These are phyloP conservation scores for Colletotrichum costaricense DNA, from an alignment of 2,329 filamentous ascomycete genomes.

Conservation along the genomic window DNA sequence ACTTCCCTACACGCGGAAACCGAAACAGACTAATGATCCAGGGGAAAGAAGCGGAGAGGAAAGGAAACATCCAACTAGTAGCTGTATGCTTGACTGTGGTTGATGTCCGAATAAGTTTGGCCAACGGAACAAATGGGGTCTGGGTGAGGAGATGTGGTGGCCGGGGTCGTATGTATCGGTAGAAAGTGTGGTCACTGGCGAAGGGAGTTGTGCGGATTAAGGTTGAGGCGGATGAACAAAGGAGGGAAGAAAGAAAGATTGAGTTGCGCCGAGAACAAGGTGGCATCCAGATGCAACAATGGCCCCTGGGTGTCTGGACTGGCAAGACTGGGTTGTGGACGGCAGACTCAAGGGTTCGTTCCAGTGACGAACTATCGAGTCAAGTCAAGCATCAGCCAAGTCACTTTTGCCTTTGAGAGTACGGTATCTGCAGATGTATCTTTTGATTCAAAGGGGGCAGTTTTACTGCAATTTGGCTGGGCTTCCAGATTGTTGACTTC, in stretches of 20 bases:
- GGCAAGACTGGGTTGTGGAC: not conserved
- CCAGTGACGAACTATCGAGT: not conserved
- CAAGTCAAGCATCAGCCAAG: not conserved
- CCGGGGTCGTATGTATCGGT: not conserved
- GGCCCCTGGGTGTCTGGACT: not conserved
- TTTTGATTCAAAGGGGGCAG: not conserved
- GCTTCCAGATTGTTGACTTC: too few relatives aligned
- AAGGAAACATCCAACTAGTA: not conserved
- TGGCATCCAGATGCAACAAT: slow-evolving; percentile 5
- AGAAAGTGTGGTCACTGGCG: too few relatives aligned
- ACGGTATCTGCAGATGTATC: not conserved
- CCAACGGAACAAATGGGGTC: not conserved
- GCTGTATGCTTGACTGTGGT: not conserved
- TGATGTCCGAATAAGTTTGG: slow-evolving; percentile 17
- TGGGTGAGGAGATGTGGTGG: not conserved
- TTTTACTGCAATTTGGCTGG: not conserved
- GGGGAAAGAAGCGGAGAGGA: not conserved
- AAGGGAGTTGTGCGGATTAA: not conserved
- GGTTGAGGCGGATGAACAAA: slow-evolving; percentile 1
- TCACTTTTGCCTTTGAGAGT: not conserved
- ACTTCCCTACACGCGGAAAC: slow-evolving; percentile 13
- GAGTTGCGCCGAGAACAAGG: slow-evolving; percentile 11
- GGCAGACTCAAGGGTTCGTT: not conserved
- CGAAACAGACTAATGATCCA: not conserved
- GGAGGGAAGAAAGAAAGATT: slow-evolving; percentile 20